Conservation (phyloP, 1,284 basidiomycete genomes). For the Marasmius sp. region DNA sequence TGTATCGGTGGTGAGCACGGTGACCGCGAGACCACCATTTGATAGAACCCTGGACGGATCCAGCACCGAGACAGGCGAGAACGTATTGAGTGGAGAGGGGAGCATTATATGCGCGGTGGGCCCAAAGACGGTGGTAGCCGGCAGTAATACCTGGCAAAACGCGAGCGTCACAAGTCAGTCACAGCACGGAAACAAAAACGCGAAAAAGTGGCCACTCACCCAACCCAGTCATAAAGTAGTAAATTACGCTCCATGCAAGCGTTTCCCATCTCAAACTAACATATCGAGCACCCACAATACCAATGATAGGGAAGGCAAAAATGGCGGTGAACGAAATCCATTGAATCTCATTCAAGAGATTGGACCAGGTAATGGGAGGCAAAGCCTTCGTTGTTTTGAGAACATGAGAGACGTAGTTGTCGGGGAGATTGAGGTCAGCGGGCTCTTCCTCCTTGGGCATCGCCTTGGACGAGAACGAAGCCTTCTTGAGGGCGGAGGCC, state of each 20-base stretch:
- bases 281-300: conserved; percentile 66
- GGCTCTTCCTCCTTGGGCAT: conserved; percentile 35
- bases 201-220: conserved; percentile 39
- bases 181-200: conserved; percentile 6
- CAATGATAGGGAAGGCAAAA: conserved; percentile 69
- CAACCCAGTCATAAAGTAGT: conserved; percentile 87
- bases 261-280: conserved; percentile 70
- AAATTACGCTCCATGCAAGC: conserved; percentile 66
- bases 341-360: conserved; percentile 72
- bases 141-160: conserved; percentile 54
- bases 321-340: conserved; percentile 66
- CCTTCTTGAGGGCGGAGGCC: too few relatives aligned
- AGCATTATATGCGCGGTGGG: conserved; percentile 92
- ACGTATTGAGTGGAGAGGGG: conserved; percentile 76
- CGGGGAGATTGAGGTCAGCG: conserved; percentile 71
- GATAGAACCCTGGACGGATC: conserved; percentile 89
- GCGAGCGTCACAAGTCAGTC: not conserved
- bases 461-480: not conserved
- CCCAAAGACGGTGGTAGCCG: conserved; percentile 93
- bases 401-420: conserved; percentile 89
- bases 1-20: conserved; percentile 92
- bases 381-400: conserved; percentile 75
- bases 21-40: conserved; percentile 96
- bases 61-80: conserved; percentile 78
- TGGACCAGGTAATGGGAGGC: conserved; percentile 76